Base-by-base conservation (phyloP, 805 yeast genomes). In the Wickerhamiella qilinensis region DNA sequence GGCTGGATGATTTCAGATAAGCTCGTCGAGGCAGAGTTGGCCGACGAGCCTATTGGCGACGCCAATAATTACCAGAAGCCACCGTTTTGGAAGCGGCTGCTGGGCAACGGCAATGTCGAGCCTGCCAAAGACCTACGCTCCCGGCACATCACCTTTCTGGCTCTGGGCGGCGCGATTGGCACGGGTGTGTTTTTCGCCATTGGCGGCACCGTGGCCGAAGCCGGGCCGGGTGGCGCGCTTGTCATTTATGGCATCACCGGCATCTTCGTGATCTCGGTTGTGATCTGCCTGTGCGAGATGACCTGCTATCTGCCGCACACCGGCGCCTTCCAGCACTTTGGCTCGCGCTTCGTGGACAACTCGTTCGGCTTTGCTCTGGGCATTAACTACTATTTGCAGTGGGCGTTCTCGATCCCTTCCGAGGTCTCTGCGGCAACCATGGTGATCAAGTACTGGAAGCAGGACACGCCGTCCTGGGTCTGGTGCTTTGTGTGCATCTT, bases 111-210 rank as follows among this genome's bases (percentile, higher is more conserved):
- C 11, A 8, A 24, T 12, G 12, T 12, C 12, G 27, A 24, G 27
- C 8, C 12, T 8, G 27, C 27, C 27, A 24, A 24, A 12, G 12
- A 8, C 27, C 27, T 24, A 8, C 8, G 12, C 11, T 24, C 27
- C 8, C 8, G 27, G 12, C 27, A 24, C 12, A 9, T 24, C 11
- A 24, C 27, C 8, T 24, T 77, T 75, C 75, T 78, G 49, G 82
- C 85, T 39, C 65, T 77, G 44, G 84, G 84, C 49, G 82, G 84
- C 38, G 66, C 77, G 38, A 76, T 79, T 44, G 91, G 88, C 52
- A 75, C 85, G 4, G 88, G 85, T 55, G 61, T 78, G 37, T 75
- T 79, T 46, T 75, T 80, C 37, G 33, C 48, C 15, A 44, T 43
- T 3, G 52, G 50, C 3, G 46, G 36, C 4, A 42, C 43, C 2